A percentile compares a stretch with the other conserved stretches of the same genome.
Conservation (phyloP, 129 eudicot species). For the Tagetes erecta region DNA sequence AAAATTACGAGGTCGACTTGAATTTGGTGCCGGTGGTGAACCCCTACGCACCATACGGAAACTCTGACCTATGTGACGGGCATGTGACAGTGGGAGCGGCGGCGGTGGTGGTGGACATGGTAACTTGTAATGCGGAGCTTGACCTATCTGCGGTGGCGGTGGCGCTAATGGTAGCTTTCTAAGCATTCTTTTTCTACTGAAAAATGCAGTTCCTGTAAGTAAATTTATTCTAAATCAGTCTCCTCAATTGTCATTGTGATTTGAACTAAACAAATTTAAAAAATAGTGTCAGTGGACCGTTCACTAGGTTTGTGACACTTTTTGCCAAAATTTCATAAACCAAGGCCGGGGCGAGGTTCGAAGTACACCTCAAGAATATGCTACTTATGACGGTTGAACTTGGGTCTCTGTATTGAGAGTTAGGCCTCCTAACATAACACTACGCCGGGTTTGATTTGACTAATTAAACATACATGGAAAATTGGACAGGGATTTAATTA, state of each 20-base stretch:
- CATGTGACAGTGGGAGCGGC: neutral
- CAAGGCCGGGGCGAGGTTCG: too few species aligned
- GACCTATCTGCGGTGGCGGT: neutral
- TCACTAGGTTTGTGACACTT: too few species aligned
- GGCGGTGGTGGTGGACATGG: neutral
- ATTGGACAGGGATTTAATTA: neutral
- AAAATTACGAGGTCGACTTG: too few species aligned
- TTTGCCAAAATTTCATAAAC: too few species aligned
- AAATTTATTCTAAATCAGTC: neutral
- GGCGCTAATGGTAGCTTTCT: slow-evolving; percentile 3
- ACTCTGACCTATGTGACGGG: neutral
- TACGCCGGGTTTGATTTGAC: too few species aligned
- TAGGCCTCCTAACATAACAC: too few species aligned
- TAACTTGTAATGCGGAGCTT: neutral
- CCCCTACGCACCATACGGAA: too few species aligned
- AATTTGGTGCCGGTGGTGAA: too few species aligned
- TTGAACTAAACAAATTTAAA: neutral
- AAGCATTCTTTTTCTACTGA: slow-evolving; percentile 5
- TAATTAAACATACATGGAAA: too few species aligned
- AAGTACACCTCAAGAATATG: too few species aligned
- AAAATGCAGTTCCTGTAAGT: slow-evolving; percentile 6
- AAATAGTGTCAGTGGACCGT: neutral
- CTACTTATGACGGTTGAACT: too few species aligned
- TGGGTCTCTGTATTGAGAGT: too few species aligned
- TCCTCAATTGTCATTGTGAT: neutral